Percentiles rank a stretch among this genome's conserved stretches.
These are phyloP conservation scores for Sanghuangporus weigelae DNA, from an alignment of 1,284 basidiomycete species.

Conservation along the genomic window DNA sequence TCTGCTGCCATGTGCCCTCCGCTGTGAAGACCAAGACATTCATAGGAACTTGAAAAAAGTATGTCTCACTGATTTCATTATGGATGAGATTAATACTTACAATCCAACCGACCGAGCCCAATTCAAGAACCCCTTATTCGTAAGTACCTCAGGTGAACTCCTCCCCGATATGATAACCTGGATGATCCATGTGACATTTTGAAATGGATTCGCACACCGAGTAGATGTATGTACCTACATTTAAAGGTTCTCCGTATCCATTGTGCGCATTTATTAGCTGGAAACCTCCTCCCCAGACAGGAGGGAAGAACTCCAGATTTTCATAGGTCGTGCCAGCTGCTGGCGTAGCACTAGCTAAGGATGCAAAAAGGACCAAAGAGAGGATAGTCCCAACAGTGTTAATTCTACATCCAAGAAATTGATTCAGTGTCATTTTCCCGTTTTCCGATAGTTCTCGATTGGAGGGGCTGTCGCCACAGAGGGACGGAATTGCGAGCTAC, in stretches of 20 bases:
- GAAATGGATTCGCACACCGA: background rate
- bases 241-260: conserved; percentile 64
- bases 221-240: conserved; percentile 32
- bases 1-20: conserved; percentile 46
- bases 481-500: background rate
- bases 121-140: conserved; percentile 52
- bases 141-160: conserved; percentile 65
- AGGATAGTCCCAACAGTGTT: background rate
- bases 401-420: background rate
- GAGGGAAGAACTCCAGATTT: conserved; percentile 34
- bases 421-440: background rate
- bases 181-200: conserved; percentile 22
- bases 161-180: conserved; percentile 33
- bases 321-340: background rate
- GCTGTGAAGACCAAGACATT: conserved; percentile 65
- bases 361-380: background rate
- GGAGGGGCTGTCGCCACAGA: background rate
- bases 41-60: conserved; percentile 41
- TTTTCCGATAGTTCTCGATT: background rate
- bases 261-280: conserved; percentile 42
- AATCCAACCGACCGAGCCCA: conserved; percentile 62
- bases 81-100: conserved; percentile 31
- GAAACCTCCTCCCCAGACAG: conserved; percentile 43
- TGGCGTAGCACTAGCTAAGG: background rate
- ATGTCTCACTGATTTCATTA: background rate